Evolutionary conservation across 768 basidiomycete species (phyloP).

Genomic region (Suillus discolor): DNA sequence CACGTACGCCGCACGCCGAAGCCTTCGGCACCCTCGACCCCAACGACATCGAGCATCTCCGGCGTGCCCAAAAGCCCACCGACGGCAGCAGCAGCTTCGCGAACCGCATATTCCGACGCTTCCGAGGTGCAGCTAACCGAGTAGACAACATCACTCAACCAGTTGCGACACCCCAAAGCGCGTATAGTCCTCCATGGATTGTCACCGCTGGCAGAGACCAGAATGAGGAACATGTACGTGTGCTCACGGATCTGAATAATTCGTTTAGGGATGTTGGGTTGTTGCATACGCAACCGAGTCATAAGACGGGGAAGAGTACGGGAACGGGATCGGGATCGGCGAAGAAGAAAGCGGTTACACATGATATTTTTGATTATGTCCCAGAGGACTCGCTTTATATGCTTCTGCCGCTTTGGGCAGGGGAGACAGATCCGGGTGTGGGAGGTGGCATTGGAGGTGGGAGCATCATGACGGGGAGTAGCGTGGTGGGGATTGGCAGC

Average conservation of each 20-base stretch:
- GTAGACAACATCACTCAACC: constrained; percentile 26
- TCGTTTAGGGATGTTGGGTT: constrained; percentile 84
- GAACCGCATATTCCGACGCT: constrained; percentile 25
- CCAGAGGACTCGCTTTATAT: constrained; percentile 76
- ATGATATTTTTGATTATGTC: constrained; percentile 59
- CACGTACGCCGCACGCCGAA: constrained; percentile 64
- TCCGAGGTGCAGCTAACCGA: constrained; percentile 20
- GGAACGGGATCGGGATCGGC: background rate
- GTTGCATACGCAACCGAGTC: constrained; percentile 55
- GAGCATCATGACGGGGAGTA: background rate
- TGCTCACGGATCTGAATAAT: constrained; percentile 68
- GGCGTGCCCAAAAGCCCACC: constrained; percentile 32
- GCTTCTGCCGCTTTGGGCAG: constrained; percentile 85
- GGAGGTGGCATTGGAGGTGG: background rate
- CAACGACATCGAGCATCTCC: constrained; percentile 49
- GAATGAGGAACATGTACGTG: constrained; percentile 68
- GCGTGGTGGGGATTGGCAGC: background rate
- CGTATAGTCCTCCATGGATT: constrained; percentile 62
- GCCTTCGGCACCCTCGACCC: constrained; percentile 62
- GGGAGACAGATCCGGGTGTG: constrained; percentile 58
- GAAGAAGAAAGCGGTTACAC: constrained; percentile 22
- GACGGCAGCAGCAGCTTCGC: constrained; percentile 20
- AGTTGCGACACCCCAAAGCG: constrained; percentile 29
- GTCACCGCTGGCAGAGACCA: constrained; percentile 61
- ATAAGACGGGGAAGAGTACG: constrained; percentile 28